Conservation (phyloP, 2,329 filamentous ascomycete genomes). For the Apiospora rasikravindrae region DNA sequence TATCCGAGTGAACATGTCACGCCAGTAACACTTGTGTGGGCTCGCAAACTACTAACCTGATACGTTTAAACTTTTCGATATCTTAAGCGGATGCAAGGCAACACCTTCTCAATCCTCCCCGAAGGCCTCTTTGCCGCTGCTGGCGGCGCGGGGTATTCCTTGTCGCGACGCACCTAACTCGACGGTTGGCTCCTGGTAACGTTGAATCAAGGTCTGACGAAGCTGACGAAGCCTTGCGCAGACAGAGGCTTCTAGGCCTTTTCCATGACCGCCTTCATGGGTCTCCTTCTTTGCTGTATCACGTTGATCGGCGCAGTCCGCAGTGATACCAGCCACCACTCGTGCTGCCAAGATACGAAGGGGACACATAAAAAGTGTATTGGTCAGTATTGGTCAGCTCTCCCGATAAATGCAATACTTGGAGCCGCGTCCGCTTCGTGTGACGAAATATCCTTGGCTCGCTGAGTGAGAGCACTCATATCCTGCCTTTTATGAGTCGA, state of each 20-base stretch:
- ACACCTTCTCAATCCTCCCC: neutral
- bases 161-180: neutral
- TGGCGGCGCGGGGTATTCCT: neutral
- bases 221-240: constrained; percentile 2
- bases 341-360: constrained; percentile 8
- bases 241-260: neutral
- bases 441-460: neutral
- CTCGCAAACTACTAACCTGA: neutral
- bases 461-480: neutral
- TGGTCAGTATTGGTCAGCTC: constrained; percentile 1
- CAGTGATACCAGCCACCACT: neutral
- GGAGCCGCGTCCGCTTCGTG: neutral
- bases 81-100: neutral
- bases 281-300: neutral
- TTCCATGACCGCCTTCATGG: neutral
- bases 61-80: neutral
- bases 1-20: neutral
- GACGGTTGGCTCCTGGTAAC: neutral
- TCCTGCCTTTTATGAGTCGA: neutral
- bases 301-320: neutral
- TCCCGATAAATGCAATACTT: neutral
- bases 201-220: neutral
- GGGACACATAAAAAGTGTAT: neutral
- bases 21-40: neutral
- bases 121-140: neutral